Base-by-base conservation (phyloP, 495 filamentous ascomycete species). In the Trichoderma gamsii region DNA sequence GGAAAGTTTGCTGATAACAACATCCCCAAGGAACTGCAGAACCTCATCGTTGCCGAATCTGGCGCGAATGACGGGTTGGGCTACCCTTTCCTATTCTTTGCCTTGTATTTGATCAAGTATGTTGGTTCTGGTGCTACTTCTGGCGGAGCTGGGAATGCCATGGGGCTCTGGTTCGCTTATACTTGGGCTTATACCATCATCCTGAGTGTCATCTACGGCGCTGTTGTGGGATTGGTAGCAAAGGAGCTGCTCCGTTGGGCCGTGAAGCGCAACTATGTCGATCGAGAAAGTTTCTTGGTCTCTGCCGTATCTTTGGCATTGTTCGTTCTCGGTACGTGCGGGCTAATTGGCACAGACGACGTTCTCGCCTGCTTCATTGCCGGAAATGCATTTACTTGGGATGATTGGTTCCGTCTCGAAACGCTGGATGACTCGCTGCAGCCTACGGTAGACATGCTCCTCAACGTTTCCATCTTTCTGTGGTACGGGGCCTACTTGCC, bases 11-110 rank as follows among this genome's bases (percentile, higher is more conserved):
- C 93, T 12, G 93, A 96, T 68, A 90, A 92, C 71, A 90, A 97
- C 77, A 87, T 97, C 18, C 92, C 92, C 3, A 90, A 87, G 69
- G 83, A 87, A 18, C 75, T 97, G 70, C 92, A 96, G 80, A 86
- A 87, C 67, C 92, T 97, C 68, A 93, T 97, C 71, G 86, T 93
- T 65, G 92, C 93, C 0, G 93, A 98, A 78, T 92, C 89, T 0
- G 94, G 93, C 3, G 91, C 92, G 4, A 97, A 97, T 75, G 93
- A 97, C 76, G 93, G 93, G 0, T 83, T 98, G n/a, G 93, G 93
- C 0, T 96, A 96, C 72, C 93, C 93, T 0, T 97, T 96, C 71
- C 79, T 97, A 27, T 96, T 93, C 79, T 82, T 97, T 65, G 87
- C 89, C 2, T 79, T 98, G 63, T 97, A 93, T 74, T 74, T 97